phyloP scores from a whole-genome alignment of 768 basidiomycete species.

The Lactifluus rugatus region DNA sequence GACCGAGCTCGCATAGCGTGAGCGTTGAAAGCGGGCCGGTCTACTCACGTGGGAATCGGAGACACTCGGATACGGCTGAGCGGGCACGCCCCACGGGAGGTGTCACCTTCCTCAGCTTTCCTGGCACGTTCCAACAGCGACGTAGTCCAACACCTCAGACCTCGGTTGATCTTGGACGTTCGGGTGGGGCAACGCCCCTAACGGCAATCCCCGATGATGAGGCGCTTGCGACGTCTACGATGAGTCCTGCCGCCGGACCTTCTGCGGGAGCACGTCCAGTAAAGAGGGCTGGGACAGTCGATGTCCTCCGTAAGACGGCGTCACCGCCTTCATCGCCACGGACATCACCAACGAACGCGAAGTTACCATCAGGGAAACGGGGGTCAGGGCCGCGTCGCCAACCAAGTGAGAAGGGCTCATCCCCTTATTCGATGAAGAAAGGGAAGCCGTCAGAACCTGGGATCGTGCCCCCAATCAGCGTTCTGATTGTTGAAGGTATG shows the following conservation, averaged over 20 bases:
- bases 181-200: neutral
- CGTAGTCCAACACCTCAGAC: neutral
- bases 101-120: slow-evolving; percentile 9
- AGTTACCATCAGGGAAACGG: slow-evolving; percentile 24
- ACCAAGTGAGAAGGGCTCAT: slow-evolving; percentile 25
- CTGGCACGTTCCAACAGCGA: slow-evolving; percentile 1
- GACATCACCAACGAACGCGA: slow-evolving; percentile 19
- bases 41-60: slow-evolving; percentile 9
- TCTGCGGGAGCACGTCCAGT: slow-evolving; percentile 10
- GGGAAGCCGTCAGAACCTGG: slow-evolving; percentile 49
- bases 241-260: neutral
- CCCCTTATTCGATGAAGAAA: slow-evolving; percentile 34
- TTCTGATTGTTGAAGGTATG: slow-evolving; percentile 94
- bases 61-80: slow-evolving; percentile 12
- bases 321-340: slow-evolving; percentile 31
- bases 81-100: slow-evolving; percentile 1
- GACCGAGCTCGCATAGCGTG: slow-evolving; percentile 6
- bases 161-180: neutral
- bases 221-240: neutral
- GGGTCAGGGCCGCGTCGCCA: slow-evolving; percentile 27
- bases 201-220: slow-evolving; percentile 6
- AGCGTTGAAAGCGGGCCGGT: neutral
- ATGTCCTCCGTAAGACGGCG: slow-evolving; percentile 25
- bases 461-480: slow-evolving; percentile 93
- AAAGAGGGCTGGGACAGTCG: slow-evolving; percentile 24